These are phyloP conservation scores for Dichomitus squalens DNA, from an alignment of 1,284 basidiomycete species.

Conservation along the genomic window DNA sequence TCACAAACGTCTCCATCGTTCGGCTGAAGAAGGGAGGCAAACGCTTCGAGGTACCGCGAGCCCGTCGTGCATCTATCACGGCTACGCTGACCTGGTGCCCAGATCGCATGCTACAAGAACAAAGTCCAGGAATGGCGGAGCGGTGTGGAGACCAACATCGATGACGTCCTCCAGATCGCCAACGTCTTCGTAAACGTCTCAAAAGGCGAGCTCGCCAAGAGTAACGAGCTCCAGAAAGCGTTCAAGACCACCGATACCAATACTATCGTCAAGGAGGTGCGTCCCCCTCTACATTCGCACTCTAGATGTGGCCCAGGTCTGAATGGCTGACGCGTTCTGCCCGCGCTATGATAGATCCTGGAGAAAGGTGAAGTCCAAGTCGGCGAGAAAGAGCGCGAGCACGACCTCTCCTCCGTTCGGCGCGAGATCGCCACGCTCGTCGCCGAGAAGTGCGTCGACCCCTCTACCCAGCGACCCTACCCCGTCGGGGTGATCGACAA, in stretches of 20 bases:
- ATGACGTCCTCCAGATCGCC: constrained; percentile 96
- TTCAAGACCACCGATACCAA: constrained; percentile 80
- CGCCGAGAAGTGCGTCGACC: constrained; percentile 95
- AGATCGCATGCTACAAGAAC: constrained; percentile 99
- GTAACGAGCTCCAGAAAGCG: constrained; percentile 88
- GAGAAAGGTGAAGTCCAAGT: constrained; percentile 98
- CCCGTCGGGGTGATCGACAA: constrained; percentile 98
- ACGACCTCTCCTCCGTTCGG: constrained; percentile 83
- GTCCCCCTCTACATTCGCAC: constrained; percentile 15
- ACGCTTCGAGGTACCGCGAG: constrained; percentile 81
- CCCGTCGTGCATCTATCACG: not conserved
- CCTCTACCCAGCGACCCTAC: constrained; percentile 86
- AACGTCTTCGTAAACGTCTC: constrained; percentile 97
- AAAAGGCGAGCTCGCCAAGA: constrained; percentile 92
- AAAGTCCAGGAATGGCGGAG: constrained; percentile 97
- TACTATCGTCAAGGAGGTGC: constrained; percentile 84
- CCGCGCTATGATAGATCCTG: constrained; percentile 64
- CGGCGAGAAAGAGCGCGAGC: constrained; percentile 94
- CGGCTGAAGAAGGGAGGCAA: constrained; percentile 96
- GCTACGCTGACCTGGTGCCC: constrained; percentile 21
- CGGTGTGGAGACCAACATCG: constrained; percentile 91
- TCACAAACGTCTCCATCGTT: constrained; percentile 97
- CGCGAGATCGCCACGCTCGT: constrained; percentile 95
- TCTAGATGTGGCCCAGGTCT: not conserved
- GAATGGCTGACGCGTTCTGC: not conserved